Percentiles rank a stretch among this genome's conserved stretches.
These are phyloP conservation scores for Boletus sp. DNA, from an alignment of 768 basidiomycete species.

Conservation along the genomic window DNA sequence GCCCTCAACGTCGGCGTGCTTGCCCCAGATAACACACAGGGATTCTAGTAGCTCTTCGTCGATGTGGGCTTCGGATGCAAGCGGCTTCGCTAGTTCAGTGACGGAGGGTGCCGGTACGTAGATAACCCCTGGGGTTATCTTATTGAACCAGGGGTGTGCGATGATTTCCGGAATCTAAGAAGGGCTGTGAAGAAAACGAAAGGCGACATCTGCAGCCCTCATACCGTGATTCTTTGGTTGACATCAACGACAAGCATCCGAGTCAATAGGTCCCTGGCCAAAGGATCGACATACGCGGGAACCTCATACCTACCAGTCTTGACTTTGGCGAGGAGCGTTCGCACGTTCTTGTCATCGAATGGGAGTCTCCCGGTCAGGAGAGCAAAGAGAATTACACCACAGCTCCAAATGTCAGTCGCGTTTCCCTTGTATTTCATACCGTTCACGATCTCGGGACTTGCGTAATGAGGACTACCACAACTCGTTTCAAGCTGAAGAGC, in stretches of 20 bases:
- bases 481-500: slow-evolving; percentile 86
- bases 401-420: slow-evolving; percentile 95
- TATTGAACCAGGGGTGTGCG: slow-evolving; percentile 77
- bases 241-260: slow-evolving; percentile 91
- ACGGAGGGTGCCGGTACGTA: slow-evolving; percentile 59
- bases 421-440: slow-evolving; percentile 87
- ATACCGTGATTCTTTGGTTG: slow-evolving; percentile 72
- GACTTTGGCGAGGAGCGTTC: slow-evolving; percentile 78
- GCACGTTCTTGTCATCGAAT: slow-evolving; percentile 89
- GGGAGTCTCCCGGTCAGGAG: slow-evolving; percentile 88
- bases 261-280: slow-evolving; percentile 78
- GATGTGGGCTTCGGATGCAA: slow-evolving; percentile 65
- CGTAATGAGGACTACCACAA: slow-evolving; percentile 96
- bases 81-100: slow-evolving; percentile 65
- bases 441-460: slow-evolving; percentile 93
- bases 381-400: slow-evolving; percentile 90
- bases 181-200: slow-evolving; percentile 3
- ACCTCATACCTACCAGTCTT: slow-evolving; percentile 83
- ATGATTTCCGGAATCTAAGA: slow-evolving; percentile 83
- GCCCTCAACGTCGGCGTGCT: slow-evolving; percentile 55
- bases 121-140: slow-evolving; percentile 47
- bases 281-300: slow-evolving; percentile 76
- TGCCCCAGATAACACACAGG: slow-evolving; percentile 81
- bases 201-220: slow-evolving; percentile 18
- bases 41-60: slow-evolving; percentile 78